Evolutionary conservation across 2,329 filamentous ascomycete species (phyloP), one percentile per base, ranked within the genome.

Genomic region (Trichoderma koningii): DNA sequence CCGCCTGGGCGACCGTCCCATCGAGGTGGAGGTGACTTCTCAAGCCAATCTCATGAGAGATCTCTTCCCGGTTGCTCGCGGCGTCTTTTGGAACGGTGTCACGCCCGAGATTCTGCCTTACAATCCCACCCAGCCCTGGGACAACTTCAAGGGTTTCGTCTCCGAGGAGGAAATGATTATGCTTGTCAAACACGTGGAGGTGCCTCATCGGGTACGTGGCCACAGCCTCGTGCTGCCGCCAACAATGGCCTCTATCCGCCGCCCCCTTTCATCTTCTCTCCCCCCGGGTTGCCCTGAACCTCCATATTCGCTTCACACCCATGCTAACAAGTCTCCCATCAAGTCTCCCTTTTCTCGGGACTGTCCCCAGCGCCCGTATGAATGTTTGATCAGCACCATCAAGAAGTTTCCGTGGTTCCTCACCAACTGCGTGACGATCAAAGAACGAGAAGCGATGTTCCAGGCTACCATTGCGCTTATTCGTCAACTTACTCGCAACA

Each of bases 341-440:
- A 59, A 88, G 85, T 86, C 85, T 14, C 83, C 84, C 0, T 89
- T 85, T 71, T 82, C 84, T 9, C 81, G 79, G 64, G 81, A 86
- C 28, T 88, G 85, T 69, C 85, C 86, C 0, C 86, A 89, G 75
- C 83, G 87, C 15, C 83, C 86, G 1, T 89, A 84, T 64, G 87
- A 90, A 76, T 87, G 82, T 71, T 78, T 89, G 70, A 87, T 89
- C 69, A 87, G 85, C 72, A 88, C 84, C 0, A 72, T 87, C 44
- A 82, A 81, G 66, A 86, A 89, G 77, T 81, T 87, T 50, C 87
- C 87, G 0, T 90, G 87, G 87, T 80, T 84, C 66, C 79, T 81
- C 72, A 79, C 85, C 1, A 75, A 84, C 3, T 69, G 79, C 61
- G 85, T 89, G 76, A 89, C 84, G 7, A 76, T 89, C 53, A 76